A percentile compares a stretch with the other conserved stretches of the same genome.
Conservation (phyloP, 2,329 filamentous ascomycete species). For the Talaromyces piceae region DNA sequence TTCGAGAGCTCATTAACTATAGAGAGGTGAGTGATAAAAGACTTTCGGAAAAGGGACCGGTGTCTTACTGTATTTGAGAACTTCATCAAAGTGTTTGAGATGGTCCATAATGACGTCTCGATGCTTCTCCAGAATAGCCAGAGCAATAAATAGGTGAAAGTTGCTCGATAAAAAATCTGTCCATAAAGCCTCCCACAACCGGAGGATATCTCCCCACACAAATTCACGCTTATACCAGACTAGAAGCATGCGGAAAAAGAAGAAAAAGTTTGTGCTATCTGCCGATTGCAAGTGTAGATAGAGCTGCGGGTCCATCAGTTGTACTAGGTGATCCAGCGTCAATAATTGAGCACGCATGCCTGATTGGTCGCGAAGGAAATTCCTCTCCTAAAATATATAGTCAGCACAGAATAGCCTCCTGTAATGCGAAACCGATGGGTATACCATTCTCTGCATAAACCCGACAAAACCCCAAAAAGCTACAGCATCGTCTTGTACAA, state of each 20-base stretch:
- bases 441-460: slow-evolving; percentile 91
- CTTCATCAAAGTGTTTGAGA: slow-evolving; percentile 89
- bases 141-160: slow-evolving; percentile 89
- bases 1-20: slow-evolving; percentile 89
- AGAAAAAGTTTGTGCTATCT: slow-evolving; percentile 98
- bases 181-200: slow-evolving; percentile 90
- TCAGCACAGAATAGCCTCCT: background rate
- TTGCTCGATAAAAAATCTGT: slow-evolving; percentile 82
- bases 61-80: slow-evolving; percentile 81
- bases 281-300: slow-evolving; percentile 83
- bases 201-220: slow-evolving; percentile 74
- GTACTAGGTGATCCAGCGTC: slow-evolving; percentile 87
- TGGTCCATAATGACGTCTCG: slow-evolving; percentile 95
- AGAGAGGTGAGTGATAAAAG: slow-evolving; percentile 3
- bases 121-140: slow-evolving; percentile 93
- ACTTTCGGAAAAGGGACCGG: background rate
- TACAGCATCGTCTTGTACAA: slow-evolving; percentile 92
- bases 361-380: slow-evolving; percentile 90
- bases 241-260: slow-evolving; percentile 98
- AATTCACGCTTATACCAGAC: slow-evolving; percentile 99
- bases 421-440: slow-evolving; percentile 2
- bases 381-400: slow-evolving; percentile 60
- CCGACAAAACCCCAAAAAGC: slow-evolving; percentile 95
- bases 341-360: slow-evolving; percentile 91
- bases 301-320: slow-evolving; percentile 91